Evolutionary conservation across 2,329 filamentous ascomycete genomes (phyloP).

Genomic region (Pseudopyricularia cyperi): DNA sequence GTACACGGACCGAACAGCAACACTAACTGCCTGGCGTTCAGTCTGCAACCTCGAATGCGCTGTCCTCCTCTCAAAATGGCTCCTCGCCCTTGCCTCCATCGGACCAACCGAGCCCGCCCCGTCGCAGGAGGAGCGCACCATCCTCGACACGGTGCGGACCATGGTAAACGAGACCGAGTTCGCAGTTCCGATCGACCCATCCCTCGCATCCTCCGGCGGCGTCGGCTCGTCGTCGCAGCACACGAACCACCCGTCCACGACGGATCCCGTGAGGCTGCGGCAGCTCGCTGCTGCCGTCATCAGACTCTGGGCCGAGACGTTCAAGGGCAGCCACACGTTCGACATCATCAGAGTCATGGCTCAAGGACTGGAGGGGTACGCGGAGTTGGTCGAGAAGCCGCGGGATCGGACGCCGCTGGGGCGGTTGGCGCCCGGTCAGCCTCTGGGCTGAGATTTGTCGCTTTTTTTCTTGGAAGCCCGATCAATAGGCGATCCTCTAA

Average conservation of each 20-base stretch:
- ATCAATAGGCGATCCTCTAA: not conserved
- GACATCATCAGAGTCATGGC: constrained; percentile 47
- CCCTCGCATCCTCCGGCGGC: constrained; percentile 24
- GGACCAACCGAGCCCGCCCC: constrained; percentile 34
- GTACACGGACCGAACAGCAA: not conserved
- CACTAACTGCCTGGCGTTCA: constrained; percentile 8
- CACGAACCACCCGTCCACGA: constrained; percentile 19
- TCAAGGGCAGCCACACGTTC: constrained; percentile 48
- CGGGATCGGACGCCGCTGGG: constrained; percentile 31
- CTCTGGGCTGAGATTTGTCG: not conserved
- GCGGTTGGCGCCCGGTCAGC: constrained; percentile 12
- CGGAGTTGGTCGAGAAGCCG: constrained; percentile 41
- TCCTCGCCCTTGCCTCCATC: constrained; percentile 40
- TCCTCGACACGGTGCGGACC: constrained; percentile 41
- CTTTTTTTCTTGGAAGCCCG: not conserved
- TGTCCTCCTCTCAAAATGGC: constrained; percentile 46
- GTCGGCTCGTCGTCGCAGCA: constrained; percentile 9
- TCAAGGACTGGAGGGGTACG: constrained; percentile 41
- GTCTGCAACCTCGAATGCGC: constrained; percentile 52
- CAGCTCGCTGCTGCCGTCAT: constrained; percentile 45
- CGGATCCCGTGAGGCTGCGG: constrained; percentile 36
- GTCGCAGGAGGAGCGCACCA: constrained; percentile 36
- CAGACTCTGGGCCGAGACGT: constrained; percentile 47
- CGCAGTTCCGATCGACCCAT: constrained; percentile 45
- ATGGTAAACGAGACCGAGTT: constrained; percentile 52